phyloP scores from a whole-genome alignment of 108 stramenopile genomes.

The Fragilaria radians region DNA sequence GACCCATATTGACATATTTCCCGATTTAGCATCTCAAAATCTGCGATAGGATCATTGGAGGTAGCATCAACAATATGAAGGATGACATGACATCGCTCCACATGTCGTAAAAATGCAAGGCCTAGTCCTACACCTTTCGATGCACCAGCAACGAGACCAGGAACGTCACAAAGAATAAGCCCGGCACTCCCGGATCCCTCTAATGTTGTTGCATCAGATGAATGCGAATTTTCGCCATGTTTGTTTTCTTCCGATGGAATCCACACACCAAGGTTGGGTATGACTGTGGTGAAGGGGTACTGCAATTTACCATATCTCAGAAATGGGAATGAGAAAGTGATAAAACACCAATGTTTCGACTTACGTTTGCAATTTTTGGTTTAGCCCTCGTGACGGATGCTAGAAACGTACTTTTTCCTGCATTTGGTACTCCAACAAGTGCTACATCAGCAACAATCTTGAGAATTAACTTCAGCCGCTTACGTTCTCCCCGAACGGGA shows the following conservation, averaged over 20 bases:
- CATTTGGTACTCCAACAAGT: constrained; percentile 92
- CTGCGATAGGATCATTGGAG: constrained; percentile 76
- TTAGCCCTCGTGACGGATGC: constrained; percentile 86
- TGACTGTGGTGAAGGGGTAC: constrained; percentile 93
- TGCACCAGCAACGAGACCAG: constrained; percentile 89
- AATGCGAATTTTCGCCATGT: constrained; percentile 11
- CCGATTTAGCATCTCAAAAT: constrained; percentile 90
- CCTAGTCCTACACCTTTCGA: constrained; percentile 84
- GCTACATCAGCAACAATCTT: constrained; percentile 98
- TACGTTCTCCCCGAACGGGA: constrained; percentile 68
- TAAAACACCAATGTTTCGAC: background rate
- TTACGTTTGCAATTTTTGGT: constrained; percentile 91
- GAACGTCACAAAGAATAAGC: constrained; percentile 89
- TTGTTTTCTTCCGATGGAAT: constrained; percentile 37
- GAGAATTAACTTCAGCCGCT: constrained; percentile 78
- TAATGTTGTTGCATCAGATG: constrained; percentile 8
- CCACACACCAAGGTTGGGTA: constrained; percentile 95
- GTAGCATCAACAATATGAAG: constrained; percentile 93
- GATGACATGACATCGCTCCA: constrained; percentile 92
- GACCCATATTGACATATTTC: constrained; percentile 89
- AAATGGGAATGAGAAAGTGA: background rate
- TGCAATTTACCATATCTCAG: constrained; percentile 5
- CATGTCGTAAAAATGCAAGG: constrained; percentile 87
- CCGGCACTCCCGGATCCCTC: constrained; percentile 58
- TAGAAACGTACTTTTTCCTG: constrained; percentile 92